A percentile compares a stretch with the other conserved stretches of the same genome.
phyloP scores from a whole-genome alignment of 164 flowering plant species.

The Piper longum region DNA sequence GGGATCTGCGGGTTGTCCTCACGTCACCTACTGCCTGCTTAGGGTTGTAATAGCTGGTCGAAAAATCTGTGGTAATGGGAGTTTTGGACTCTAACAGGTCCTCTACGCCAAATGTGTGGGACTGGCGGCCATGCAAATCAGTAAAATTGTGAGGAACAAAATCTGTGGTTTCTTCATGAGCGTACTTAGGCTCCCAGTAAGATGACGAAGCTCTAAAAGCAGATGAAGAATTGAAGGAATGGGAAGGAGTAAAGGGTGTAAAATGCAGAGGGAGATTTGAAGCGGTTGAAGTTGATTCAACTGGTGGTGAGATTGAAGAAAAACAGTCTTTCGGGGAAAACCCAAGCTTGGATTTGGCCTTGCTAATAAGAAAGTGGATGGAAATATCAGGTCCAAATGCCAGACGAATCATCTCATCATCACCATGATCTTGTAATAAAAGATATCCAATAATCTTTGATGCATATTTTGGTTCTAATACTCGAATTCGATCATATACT shows the following conservation, averaged over 20 bases:
- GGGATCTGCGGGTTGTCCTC: slow-evolving; percentile 23
- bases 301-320: slow-evolving; percentile 12
- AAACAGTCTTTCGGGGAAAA: slow-evolving; percentile 11
- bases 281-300: slow-evolving; percentile 10
- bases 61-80: slow-evolving; percentile 11
- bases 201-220: slow-evolving; percentile 18
- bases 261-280: slow-evolving; percentile 30
- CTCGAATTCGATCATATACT: slow-evolving; percentile 41
- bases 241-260: slow-evolving; percentile 33
- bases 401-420: slow-evolving; percentile 46
- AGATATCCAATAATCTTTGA: slow-evolving; percentile 54
- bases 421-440: slow-evolving; percentile 38
- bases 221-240: slow-evolving; percentile 19
- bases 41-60: slow-evolving; percentile 18
- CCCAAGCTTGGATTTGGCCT: slow-evolving; percentile 32
- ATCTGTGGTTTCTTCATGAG: slow-evolving; percentile 19
- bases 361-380: slow-evolving; percentile 26
- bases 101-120: slow-evolving; percentile 30
- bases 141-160: slow-evolving; percentile 14
- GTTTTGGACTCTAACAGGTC: slow-evolving; percentile 32
- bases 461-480: slow-evolving; percentile 47
- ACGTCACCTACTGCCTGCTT: slow-evolving; percentile 24
- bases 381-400: slow-evolving; percentile 51
- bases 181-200: slow-evolving; percentile 32
- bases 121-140: slow-evolving; percentile 19